A percentile compares a stretch with the other conserved stretches of the same genome.
Conservation (phyloP, 441 rosid species). For the Metrosideros polymorpha region DNA sequence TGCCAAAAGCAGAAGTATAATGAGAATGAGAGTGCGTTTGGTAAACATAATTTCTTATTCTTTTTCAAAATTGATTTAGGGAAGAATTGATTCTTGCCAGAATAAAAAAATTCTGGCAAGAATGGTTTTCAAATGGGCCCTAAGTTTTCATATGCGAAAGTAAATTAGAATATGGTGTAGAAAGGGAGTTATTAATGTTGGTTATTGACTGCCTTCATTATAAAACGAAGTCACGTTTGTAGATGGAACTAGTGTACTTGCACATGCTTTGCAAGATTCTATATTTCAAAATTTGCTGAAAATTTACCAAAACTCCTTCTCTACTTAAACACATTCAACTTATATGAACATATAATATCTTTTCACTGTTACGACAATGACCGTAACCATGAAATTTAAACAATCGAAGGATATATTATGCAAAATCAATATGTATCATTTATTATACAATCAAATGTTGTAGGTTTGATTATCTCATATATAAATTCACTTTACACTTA, state of each 20-base stretch:
- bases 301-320: neutral
- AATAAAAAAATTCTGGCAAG: too few species aligned
- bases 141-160: too few species aligned
- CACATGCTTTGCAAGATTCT: neutral
- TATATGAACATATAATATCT: neutral
- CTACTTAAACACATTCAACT: neutral
- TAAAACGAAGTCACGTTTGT: too few species aligned
- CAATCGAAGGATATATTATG: neutral
- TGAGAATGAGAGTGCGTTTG: too few species aligned
- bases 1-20: too few species aligned
- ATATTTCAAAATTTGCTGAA: neutral
- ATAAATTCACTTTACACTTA: neutral
- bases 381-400: neutral
- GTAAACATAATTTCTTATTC: too few species aligned
- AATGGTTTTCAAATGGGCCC: too few species aligned
- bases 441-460: neutral
- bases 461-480: neutral
- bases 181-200: too few species aligned
- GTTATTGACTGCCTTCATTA: neutral
- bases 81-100: too few species aligned
- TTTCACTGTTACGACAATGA: too few species aligned
- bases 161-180: too few species aligned
- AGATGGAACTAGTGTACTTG: neutral
- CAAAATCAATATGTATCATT: neutral
- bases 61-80: too few species aligned